Evolutionary conservation across 139 green algal genomes (phyloP), one percentile per base, ranked within the genome.

Genomic region (Picochlorum sp.): DNA sequence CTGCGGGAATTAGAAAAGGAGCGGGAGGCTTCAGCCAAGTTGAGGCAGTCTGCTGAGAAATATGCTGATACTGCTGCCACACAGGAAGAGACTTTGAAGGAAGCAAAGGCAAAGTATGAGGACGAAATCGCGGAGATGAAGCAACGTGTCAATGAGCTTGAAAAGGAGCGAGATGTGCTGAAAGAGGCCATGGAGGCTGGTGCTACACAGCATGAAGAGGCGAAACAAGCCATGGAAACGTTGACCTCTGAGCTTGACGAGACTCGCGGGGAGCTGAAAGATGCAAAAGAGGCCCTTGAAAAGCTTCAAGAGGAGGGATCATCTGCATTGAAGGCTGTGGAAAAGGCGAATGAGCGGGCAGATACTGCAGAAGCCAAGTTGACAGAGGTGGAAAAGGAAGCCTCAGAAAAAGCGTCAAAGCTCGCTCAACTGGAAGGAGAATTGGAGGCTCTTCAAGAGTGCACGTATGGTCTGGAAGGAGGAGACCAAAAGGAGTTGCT

Each of bases 401-500:
- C 64, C 16, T 52, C 59, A 23, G 70, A 77, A 16, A 72, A 72
- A 41, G 64, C 20, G 4, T 45, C 71, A 15, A 50, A 55, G 66
- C 41, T 78, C 34, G 68, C 60, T 9, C 60, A 73, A 26, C 47
- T 77, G 26, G 71, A 77, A 23, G 65, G 72, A 6, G 85, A 95
- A 65, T 81, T 93, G 59, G 83, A 81, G 20, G 85, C 86, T 6
- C 66, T 95, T 55, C 77, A 82, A 64, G 80, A 81, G 50, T 74
- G 69, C 37, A 72, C 66, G 13, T 62, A 78, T 1, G 78, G 69
- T 5, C 77, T 84, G 68, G 78, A 82, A 4, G 81, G 80, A 6
- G 79, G 73, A 0, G 78, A 86, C 49, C 74, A 90, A 72, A 65
- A 71, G 13, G 81, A 92, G 58, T 72, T 93, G 37, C 78, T 95